Percentiles rank a stretch among this genome's conserved stretches.
Conservation (phyloP, 2,329 filamentous ascomycete genomes). For the Alternaria sp. region DNA sequence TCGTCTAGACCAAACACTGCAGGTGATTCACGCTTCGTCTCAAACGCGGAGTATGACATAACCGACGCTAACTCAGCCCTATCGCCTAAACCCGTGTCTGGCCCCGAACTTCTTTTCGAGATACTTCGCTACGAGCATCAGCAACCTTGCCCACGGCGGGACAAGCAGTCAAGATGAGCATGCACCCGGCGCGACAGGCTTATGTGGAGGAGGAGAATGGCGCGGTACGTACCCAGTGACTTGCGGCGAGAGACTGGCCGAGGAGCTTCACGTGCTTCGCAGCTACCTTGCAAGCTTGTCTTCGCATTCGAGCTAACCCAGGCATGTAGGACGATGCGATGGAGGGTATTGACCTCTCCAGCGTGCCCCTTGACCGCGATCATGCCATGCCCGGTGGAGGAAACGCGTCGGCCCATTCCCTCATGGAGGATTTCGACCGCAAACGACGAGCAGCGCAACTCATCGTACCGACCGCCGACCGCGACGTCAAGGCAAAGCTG, state of each 20-base stretch:
- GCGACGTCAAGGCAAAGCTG: constrained; percentile 72
- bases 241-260: constrained; percentile 4
- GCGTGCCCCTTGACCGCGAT: constrained; percentile 78
- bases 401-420: constrained; percentile 83
- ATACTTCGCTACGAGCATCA: constrained; percentile 21
- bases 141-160: constrained; percentile 23
- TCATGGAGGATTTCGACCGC: constrained; percentile 87
- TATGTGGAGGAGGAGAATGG: constrained; percentile 87
- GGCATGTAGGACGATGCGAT: constrained; percentile 60
- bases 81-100: constrained; percentile 30
- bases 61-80: constrained; percentile 42
- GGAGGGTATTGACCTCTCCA: constrained; percentile 67
- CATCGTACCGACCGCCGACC: constrained; percentile 93
- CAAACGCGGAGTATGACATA: constrained; percentile 36
- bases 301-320: constrained; percentile 17
- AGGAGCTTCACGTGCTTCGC: constrained; percentile 32
- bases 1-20: constrained; percentile 20
- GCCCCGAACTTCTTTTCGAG: constrained; percentile 32
- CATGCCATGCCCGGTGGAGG: constrained; percentile 81
- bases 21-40: constrained; percentile 18
- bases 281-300: constrained; percentile 4
- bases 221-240: constrained; percentile 64
- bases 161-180: constrained; percentile 53
- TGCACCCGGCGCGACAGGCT: constrained; percentile 90
- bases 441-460: constrained; percentile 89